Conservation (phyloP, 176 grass and related monocot species). For the Dactylis glomerata region DNA sequence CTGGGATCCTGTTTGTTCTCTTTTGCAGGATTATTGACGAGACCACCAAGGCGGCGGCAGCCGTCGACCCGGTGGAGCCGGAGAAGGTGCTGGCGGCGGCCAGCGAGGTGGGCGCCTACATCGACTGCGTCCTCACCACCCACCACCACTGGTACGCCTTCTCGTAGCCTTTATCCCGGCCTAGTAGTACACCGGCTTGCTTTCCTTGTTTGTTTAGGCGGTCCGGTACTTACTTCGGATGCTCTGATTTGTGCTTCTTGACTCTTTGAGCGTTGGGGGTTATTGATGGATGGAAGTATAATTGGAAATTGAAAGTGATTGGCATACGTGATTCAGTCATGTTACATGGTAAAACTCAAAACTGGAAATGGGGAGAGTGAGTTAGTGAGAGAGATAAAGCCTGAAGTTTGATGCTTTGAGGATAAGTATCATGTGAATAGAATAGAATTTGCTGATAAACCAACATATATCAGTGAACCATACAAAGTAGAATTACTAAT, state of each 20-base stretch:
- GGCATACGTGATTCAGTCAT: background rate
- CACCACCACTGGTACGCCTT: conserved; percentile 76
- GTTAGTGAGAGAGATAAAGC: background rate
- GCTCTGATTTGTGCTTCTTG: background rate
- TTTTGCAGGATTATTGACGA: conserved; percentile 75
- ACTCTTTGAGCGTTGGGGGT: background rate
- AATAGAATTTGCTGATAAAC: background rate
- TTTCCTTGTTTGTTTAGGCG: background rate
- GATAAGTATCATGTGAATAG: background rate
- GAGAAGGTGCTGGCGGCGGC: conserved; percentile 66
- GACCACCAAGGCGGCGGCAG: conserved; percentile 66
- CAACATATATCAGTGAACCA: background rate
- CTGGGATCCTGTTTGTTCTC: conserved; percentile 12
- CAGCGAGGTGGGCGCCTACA: conserved; percentile 52
- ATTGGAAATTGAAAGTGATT: background rate
- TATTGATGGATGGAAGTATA: background rate
- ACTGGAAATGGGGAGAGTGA: background rate
- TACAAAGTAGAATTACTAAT: background rate
- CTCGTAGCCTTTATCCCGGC: background rate
- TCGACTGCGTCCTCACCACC: conserved; percentile 76
- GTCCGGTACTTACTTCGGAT: background rate
- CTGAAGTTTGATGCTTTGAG: background rate
- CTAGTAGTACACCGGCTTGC: background rate
- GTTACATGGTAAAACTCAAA: background rate
- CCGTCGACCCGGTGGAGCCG: conserved; percentile 84